Evolutionary conservation across 2,329 filamentous ascomycete species (phyloP).

Genomic region (Tolypocladium endophyticum): DNA sequence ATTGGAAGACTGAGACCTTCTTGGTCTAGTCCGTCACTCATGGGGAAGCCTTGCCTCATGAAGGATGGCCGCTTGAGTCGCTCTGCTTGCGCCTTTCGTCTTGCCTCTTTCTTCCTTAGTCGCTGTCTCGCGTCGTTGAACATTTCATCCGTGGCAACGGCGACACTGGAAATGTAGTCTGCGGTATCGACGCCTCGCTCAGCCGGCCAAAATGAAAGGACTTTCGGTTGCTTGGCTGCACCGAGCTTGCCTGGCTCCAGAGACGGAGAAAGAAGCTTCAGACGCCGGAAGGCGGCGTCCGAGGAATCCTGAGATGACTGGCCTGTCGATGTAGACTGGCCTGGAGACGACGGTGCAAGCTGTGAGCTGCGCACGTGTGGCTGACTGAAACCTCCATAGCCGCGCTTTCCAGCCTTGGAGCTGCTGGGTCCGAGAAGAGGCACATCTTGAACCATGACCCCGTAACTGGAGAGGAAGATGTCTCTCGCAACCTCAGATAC

Average conservation of each 20-base stretch:
- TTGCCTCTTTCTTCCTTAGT: constrained; percentile 20
- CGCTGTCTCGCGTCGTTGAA: constrained; percentile 23
- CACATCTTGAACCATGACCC: constrained; percentile 22
- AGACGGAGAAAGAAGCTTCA: constrained; percentile 22
- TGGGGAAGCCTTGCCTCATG: constrained; percentile 13
- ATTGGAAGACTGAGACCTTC: constrained; percentile 5
- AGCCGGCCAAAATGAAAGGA: constrained; percentile 28
- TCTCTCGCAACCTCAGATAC: constrained; percentile 21
- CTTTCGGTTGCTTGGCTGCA: constrained; percentile 13
- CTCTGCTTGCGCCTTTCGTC: constrained; percentile 21
- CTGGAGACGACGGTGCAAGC: constrained; percentile 6
- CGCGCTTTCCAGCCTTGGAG: not conserved
- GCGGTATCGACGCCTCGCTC: constrained; percentile 22
- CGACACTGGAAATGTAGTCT: constrained; percentile 28
- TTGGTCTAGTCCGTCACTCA: constrained; percentile 2
- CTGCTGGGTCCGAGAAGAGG: constrained; percentile 15
- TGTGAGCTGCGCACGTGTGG: not conserved
- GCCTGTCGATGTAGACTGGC: constrained; percentile 4
- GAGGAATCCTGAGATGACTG: constrained; percentile 3
- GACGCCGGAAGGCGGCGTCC: constrained; percentile 21
- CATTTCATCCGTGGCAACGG: constrained; percentile 22
- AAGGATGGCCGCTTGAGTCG: constrained; percentile 20
- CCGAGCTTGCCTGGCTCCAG: constrained; percentile 15
- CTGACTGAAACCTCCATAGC: constrained; percentile 1
- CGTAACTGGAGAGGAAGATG: constrained; percentile 22